Evolutionary conservation across 768 basidiomycete genomes (phyloP).

Genomic region (Myochromella boudieri): DNA sequence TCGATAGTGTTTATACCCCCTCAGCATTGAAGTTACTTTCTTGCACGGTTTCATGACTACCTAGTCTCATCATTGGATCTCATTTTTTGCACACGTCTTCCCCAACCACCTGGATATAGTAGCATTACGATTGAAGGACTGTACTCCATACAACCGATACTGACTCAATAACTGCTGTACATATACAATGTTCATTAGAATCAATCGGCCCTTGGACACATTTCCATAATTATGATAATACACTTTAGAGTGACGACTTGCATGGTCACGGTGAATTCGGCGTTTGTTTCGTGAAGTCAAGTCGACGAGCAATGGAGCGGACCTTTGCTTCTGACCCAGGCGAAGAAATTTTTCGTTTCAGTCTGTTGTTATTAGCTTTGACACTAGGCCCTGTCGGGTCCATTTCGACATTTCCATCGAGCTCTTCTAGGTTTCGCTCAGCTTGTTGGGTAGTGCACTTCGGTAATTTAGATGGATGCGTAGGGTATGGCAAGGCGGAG

Average conservation of each 20-base stretch:
- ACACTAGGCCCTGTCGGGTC: conserved; percentile 47
- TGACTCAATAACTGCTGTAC: conserved; percentile 14
- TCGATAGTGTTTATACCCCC: conserved; percentile 29
- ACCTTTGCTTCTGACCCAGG: conserved; percentile 47
- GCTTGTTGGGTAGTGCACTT: conserved; percentile 54
- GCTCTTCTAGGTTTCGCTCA: conserved; percentile 67
- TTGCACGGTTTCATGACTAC: no score
- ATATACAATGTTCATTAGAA: conserved; percentile 4
- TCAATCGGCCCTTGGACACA: no score
- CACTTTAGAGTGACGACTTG: no score
- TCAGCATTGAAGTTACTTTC: no score
- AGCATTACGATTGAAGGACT: conserved; percentile 1
- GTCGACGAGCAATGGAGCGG: conserved; percentile 63
- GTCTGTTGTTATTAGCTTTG: conserved; percentile 53
- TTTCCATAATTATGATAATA: no score
- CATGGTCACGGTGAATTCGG: no score
- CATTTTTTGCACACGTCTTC: background rate
- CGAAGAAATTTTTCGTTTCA: conserved; percentile 73
- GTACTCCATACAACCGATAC: background rate
- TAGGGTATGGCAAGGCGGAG: conserved; percentile 80
- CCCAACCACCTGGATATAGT: background rate
- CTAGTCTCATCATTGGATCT: background rate
- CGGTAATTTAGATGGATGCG: conserved; percentile 86
- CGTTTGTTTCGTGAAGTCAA: conserved; percentile 65
- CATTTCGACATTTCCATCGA: conserved; percentile 70